phyloP scores from a whole-genome alignment of 495 filamentous ascomycete species.

The Penicillium canariense region DNA sequence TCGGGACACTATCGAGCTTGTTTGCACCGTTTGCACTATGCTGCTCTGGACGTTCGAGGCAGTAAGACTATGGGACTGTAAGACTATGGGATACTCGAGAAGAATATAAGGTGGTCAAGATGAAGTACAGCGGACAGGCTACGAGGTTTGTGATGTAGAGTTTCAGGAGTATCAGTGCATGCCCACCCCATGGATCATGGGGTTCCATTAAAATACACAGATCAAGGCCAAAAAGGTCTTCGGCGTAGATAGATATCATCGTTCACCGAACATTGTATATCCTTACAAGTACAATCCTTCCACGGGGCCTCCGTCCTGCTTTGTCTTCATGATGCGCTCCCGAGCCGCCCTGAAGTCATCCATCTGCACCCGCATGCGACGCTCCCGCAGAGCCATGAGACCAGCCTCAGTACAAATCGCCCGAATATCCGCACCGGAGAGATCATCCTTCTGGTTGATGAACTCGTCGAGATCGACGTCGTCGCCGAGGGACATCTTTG shows the following conservation, averaged over 20 bases:
- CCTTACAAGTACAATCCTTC: conserved; percentile 96
- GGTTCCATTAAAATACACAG: conserved; percentile 33
- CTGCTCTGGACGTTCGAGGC: no score
- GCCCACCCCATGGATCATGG: conserved; percentile 12
- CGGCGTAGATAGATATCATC: conserved; percentile 11
- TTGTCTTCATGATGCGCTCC: conserved; percentile 96
- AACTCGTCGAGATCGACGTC: conserved; percentile 99
- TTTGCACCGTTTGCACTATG: conserved; percentile 47
- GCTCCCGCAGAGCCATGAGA: conserved; percentile 89
- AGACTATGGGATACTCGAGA: no score
- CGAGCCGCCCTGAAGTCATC: conserved; percentile 91
- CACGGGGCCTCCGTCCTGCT: conserved; percentile 90
- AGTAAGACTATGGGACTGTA: no score
- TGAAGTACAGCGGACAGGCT: not conserved
- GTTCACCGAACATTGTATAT: conserved; percentile 3
- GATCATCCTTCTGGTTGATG: conserved; percentile 96
- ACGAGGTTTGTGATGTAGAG: not conserved
- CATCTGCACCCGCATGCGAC: conserved; percentile 98
- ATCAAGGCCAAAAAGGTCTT: conserved; percentile 11
- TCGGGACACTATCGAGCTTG: conserved; percentile 9
- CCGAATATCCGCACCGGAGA: conserved; percentile 97
- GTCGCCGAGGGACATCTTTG: conserved; percentile 94
- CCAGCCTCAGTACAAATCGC: conserved; percentile 98
- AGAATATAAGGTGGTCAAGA: no score
- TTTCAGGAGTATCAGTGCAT: conserved; percentile 11